These are phyloP conservation scores for Saksenaea oblongispora DNA, from an alignment of 371 early-diverging fungal genomes.

Conservation along the genomic window DNA sequence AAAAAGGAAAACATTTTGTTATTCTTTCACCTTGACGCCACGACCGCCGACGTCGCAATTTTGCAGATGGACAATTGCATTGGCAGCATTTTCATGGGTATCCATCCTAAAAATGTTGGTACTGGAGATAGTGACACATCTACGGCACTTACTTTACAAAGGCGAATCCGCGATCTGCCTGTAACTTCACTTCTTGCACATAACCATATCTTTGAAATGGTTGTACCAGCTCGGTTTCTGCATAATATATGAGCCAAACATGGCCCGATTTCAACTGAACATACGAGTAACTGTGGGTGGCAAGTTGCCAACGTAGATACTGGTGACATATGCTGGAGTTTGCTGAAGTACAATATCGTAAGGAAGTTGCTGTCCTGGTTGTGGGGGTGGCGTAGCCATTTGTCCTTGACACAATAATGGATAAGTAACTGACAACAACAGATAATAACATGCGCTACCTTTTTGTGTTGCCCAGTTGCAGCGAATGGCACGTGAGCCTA, in stretches of 20 bases:
- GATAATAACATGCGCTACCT: slow-evolving; percentile 29
- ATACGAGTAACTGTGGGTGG: slow-evolving; percentile 73
- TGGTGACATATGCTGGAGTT: slow-evolving; percentile 79
- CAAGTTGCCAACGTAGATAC: slow-evolving; percentile 88
- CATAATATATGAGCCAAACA: not conserved
- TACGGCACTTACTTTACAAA: slow-evolving; percentile 69
- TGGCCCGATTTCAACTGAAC: slow-evolving; percentile 9
- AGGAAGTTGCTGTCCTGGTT: slow-evolving; percentile 56
- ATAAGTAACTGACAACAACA: no score
- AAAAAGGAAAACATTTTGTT: not conserved
- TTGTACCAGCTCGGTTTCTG: slow-evolving; percentile 73
- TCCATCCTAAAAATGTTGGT: slow-evolving; percentile 57
- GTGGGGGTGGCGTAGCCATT: slow-evolving; percentile 54
- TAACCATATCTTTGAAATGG: slow-evolving; percentile 79
- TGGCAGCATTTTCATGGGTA: slow-evolving; percentile 85
- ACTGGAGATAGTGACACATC: not conserved
- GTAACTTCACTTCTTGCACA: slow-evolving; percentile 78
- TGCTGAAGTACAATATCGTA: slow-evolving; percentile 75
- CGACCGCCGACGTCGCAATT: slow-evolving; percentile 72
- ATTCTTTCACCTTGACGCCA: slow-evolving; percentile 58
- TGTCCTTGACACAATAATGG: slow-evolving; percentile 31
- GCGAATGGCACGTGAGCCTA: slow-evolving; percentile 68
- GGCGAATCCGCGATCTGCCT: slow-evolving; percentile 89
- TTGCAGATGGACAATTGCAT: slow-evolving; percentile 77
- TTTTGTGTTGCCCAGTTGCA: slow-evolving; percentile 90